These are phyloP conservation scores for Neofusicoccum cordaticola DNA, from an alignment of 2,329 filamentous ascomycete genomes.

Conservation along the genomic window DNA sequence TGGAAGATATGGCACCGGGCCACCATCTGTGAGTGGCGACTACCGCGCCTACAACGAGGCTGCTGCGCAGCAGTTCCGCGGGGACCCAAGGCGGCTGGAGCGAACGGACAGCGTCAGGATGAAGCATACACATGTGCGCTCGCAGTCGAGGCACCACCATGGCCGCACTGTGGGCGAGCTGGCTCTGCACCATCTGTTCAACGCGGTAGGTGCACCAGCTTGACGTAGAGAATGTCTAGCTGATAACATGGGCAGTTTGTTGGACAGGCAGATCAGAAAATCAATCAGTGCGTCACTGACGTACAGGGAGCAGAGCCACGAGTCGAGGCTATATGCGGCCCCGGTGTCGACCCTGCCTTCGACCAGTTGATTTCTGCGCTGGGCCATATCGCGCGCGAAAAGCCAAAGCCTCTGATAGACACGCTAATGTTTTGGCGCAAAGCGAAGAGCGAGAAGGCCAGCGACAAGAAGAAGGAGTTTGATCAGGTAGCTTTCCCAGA, in stretches of 20 bases:
- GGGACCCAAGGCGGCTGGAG: slow-evolving; percentile 37
- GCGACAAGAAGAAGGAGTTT: slow-evolving; percentile 26
- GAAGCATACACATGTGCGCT: slow-evolving; percentile 73
- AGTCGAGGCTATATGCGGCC: slow-evolving; percentile 87
- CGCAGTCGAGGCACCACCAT: slow-evolving; percentile 62
- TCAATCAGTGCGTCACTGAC: slow-evolving; percentile 80
- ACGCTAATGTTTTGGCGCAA: slow-evolving; percentile 98
- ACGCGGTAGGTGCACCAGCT: slow-evolving; percentile 57
- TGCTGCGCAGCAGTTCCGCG: neutral
- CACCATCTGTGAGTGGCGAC: slow-evolving; percentile 20
- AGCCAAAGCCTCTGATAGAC: slow-evolving; percentile 92
- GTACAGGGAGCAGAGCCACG: slow-evolving; percentile 77
- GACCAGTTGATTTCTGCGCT: slow-evolving; percentile 92
- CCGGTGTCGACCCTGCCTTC: slow-evolving; percentile 81
- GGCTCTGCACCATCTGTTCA: slow-evolving; percentile 93
- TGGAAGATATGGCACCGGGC: slow-evolving; percentile 20
- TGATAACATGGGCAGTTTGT: slow-evolving; percentile 63
- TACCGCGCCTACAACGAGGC: slow-evolving; percentile 17
- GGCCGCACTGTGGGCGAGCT: slow-evolving; percentile 94
- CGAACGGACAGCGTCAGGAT: slow-evolving; percentile 55
- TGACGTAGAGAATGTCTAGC: neutral
- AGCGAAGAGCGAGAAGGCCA: slow-evolving; percentile 84
- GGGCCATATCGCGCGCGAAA: slow-evolving; percentile 89
- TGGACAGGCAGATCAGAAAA: slow-evolving; percentile 92
- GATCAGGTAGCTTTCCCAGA: slow-evolving; percentile 10